These are phyloP conservation scores for Pseudoneurospora amorphoporcata DNA, from an alignment of 495 filamentous ascomycete genomes.

Conservation along the genomic window DNA sequence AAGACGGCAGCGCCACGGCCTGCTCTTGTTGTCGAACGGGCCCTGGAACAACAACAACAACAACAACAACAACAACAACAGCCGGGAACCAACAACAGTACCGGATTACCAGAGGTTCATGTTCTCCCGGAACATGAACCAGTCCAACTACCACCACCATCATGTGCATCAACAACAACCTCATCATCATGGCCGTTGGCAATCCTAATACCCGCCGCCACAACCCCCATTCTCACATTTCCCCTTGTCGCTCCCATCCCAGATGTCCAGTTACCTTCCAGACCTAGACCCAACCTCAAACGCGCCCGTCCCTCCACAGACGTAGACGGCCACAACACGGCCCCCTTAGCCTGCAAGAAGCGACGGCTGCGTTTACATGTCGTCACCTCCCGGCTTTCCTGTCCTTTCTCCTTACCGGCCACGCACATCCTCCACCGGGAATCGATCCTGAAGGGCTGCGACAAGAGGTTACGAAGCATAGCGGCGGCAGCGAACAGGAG, in stretches of 20 bases:
- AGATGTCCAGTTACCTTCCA: no score
- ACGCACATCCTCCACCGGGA: conserved; percentile 57
- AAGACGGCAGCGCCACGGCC: not conserved
- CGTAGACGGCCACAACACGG: conserved; percentile 49
- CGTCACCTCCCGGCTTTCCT: conserved; percentile 58
- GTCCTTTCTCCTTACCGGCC: conserved; percentile 56
- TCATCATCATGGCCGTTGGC: not conserved
- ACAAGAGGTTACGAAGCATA: conserved; percentile 37
- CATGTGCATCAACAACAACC: no score
- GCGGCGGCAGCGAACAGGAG: not conserved
- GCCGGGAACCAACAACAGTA: fast-evolving
- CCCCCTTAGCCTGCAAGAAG: conserved; percentile 48
- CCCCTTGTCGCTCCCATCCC: not conserved
- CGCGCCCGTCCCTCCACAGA: conserved; percentile 48
- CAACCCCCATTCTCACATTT: conserved; percentile 12
- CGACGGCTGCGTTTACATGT: conserved; percentile 51
- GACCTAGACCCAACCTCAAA: conserved; percentile 34
- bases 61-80: not conserved
- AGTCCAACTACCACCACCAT: no score
- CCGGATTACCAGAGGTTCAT: not conserved
- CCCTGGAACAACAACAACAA: no score
- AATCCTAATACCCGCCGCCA: not conserved
- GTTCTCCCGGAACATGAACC: not conserved
- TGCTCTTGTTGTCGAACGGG: not conserved
- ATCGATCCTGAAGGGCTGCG: conserved; percentile 22